Evolutionary conservation across 169 alveolate genomes (phyloP).

Genomic region (Plasmodium yoelii): DNA sequence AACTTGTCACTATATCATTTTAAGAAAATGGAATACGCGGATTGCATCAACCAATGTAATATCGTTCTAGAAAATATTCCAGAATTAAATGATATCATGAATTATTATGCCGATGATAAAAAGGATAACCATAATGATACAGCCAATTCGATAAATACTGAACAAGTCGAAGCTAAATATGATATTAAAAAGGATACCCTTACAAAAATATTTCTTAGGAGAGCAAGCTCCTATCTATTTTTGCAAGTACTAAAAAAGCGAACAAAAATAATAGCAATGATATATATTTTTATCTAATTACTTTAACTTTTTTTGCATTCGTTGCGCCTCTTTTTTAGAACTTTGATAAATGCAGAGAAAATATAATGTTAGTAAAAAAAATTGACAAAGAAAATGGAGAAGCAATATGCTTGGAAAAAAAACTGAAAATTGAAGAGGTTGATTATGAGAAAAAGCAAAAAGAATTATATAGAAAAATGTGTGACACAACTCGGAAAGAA

Average conservation of each 20-base stretch:
- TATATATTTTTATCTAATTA: not conserved
- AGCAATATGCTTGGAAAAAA: slow-evolving; percentile 17
- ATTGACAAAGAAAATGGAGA: slow-evolving; percentile 34
- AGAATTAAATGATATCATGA: slow-evolving; percentile 11
- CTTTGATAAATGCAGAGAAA: slow-evolving; percentile 44
- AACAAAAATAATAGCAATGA: not conserved
- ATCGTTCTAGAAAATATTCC: slow-evolving; percentile 44
- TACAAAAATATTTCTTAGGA: slow-evolving; percentile 42
- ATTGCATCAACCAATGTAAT: slow-evolving; percentile 66
- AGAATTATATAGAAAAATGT: slow-evolving; percentile 65
- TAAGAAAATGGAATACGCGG: slow-evolving; percentile 42
- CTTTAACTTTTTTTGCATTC: not conserved
- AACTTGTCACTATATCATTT: slow-evolving; percentile 59
- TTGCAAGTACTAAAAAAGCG: slow-evolving; percentile 18
- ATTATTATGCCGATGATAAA: slow-evolving; percentile 1
- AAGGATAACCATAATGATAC: not conserved
- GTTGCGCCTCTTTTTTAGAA: slow-evolving; percentile 4
- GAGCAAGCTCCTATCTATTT: slow-evolving; percentile 38
- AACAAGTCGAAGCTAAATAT: not conserved
- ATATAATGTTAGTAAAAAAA: slow-evolving; percentile 10
- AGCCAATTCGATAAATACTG: not conserved
- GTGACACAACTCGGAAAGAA: not conserved
- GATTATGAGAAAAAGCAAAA: slow-evolving; percentile 31
- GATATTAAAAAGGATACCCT: slow-evolving; percentile 34
- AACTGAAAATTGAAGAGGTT: slow-evolving; percentile 12